A percentile compares a stretch with the other conserved stretches of the same genome.
These are phyloP conservation scores for Talaromyces pinophilus DNA, from an alignment of 2,329 filamentous ascomycete species.

Conservation along the genomic window DNA sequence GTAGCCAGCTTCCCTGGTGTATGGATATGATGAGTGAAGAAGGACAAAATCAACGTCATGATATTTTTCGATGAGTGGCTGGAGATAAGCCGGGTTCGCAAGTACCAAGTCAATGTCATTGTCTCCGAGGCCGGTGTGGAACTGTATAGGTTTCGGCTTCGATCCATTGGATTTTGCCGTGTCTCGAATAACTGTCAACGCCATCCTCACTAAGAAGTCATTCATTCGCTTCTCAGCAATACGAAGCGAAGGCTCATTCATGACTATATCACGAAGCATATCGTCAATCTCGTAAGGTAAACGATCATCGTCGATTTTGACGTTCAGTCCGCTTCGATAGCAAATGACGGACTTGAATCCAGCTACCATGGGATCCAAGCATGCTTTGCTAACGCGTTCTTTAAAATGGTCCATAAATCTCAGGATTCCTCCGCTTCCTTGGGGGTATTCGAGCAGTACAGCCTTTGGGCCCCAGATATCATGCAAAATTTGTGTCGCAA, in stretches of 20 bases:
- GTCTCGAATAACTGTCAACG: slow-evolving; percentile 60
- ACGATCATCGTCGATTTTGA: slow-evolving; percentile 50
- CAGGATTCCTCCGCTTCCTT: slow-evolving; percentile 27
- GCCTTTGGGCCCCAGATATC: slow-evolving; percentile 43
- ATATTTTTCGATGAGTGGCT: slow-evolving; percentile 70
- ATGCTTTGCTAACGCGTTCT: slow-evolving; percentile 54
- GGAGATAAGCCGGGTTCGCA: slow-evolving; percentile 74
- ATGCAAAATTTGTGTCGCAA: slow-evolving; percentile 64
- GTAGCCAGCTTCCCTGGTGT: slow-evolving; percentile 75
- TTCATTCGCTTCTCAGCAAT: slow-evolving; percentile 67
- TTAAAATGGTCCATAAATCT: slow-evolving; percentile 39
- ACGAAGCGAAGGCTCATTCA: slow-evolving; percentile 35
- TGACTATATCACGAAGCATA: slow-evolving; percentile 33
- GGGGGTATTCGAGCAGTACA: not conserved
- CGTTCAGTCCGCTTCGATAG: slow-evolving; percentile 72
- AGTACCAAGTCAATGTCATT: slow-evolving; percentile 70
- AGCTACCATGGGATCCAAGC: slow-evolving; percentile 67
- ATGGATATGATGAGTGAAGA: slow-evolving; percentile 79
- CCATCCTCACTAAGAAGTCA: slow-evolving; percentile 66
- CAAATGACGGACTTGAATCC: slow-evolving; percentile 84
- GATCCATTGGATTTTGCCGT: slow-evolving; percentile 34
- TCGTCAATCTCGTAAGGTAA: slow-evolving; percentile 22
- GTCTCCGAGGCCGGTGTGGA: slow-evolving; percentile 81
- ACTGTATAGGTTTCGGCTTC: slow-evolving; percentile 71
- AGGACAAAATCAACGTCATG: slow-evolving; percentile 72